A percentile compares a stretch with the other conserved stretches of the same genome.
phyloP scores from a whole-genome alignment of 768 basidiomycete species.

The Scleroderma bovista region DNA sequence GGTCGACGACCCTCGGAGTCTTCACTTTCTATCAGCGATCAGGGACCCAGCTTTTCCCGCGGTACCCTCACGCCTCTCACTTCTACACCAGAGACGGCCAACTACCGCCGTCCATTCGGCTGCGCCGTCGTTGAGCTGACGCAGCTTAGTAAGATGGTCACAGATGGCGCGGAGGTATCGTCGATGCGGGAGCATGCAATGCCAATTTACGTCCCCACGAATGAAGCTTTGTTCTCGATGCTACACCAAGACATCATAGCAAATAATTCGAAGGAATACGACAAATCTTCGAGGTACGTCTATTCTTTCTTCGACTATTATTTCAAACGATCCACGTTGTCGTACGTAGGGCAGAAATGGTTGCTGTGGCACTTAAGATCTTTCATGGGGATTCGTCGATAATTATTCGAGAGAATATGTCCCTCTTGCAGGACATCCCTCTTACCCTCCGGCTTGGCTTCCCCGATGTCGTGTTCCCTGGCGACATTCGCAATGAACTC shows the following conservation, averaged over 20 bases:
- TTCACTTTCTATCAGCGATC: conserved; percentile 34
- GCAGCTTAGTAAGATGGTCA: conserved; percentile 62
- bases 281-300: conserved; percentile 72
- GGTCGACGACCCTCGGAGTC: conserved; percentile 53
- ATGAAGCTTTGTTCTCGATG: conserved; percentile 85
- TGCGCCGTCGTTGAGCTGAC: conserved; percentile 88
- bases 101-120: conserved; percentile 88
- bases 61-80: neutral
- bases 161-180: conserved; percentile 59
- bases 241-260: conserved; percentile 94
- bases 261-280: conserved; percentile 70
- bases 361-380: conserved; percentile 79
- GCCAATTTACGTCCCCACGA: conserved; percentile 80
- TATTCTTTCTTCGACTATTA: neutral
- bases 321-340: conserved; percentile 1
- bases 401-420: conserved; percentile 79
- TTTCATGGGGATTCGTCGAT: conserved; percentile 78
- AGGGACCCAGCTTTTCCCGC: conserved; percentile 17
- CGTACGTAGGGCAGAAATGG: conserved; percentile 68
- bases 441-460: conserved; percentile 87
- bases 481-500: conserved; percentile 87
- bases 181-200: conserved; percentile 73
- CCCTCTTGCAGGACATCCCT: conserved; percentile 74
- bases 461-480: conserved; percentile 93
- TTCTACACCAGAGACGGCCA: conserved; percentile 31